These are phyloP conservation scores for Cladophialophora chaetospira DNA, from an alignment of 2,329 filamentous ascomycete species.

Conservation along the genomic window DNA sequence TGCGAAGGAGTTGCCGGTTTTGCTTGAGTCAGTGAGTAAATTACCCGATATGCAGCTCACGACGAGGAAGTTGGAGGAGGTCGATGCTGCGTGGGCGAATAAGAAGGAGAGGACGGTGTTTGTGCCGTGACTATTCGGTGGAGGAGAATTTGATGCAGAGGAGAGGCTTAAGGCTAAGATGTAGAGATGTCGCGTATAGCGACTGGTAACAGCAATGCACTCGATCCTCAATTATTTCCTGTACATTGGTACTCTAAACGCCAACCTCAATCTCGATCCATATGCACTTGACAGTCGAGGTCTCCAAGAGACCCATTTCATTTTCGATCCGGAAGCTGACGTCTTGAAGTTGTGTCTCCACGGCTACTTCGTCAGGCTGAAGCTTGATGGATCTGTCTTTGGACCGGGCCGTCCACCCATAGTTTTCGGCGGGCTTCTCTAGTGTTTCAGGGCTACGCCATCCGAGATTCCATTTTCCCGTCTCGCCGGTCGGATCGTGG, in stretches of 20 bases:
- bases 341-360: constrained; percentile 42
- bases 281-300: constrained; percentile 40
- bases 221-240: too few relatives aligned
- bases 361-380: constrained; percentile 34
- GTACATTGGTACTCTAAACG: not conserved
- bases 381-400: constrained; percentile 15
- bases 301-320: constrained; percentile 49
- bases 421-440: not conserved
- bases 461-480: constrained; percentile 36
- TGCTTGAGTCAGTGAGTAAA: constrained; percentile 26
- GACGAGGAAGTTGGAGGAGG: constrained; percentile 28
- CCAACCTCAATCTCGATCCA: constrained; percentile 39
- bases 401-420: not conserved
- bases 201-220: not conserved
- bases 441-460: constrained; percentile 33
- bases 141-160: not conserved
- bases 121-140: constrained; percentile 24
- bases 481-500: constrained; percentile 30
- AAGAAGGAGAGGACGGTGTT: constrained; percentile 36
- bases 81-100: constrained; percentile 35
- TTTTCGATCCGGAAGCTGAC: constrained; percentile 47
- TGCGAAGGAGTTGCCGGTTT: constrained; percentile 31
- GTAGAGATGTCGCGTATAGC: not conserved
- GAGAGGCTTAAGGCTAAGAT: not conserved
- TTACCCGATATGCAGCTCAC: constrained; percentile 28